Conservation (phyloP, 306 rosid genomes). For the Vigna unguiculata region DNA sequence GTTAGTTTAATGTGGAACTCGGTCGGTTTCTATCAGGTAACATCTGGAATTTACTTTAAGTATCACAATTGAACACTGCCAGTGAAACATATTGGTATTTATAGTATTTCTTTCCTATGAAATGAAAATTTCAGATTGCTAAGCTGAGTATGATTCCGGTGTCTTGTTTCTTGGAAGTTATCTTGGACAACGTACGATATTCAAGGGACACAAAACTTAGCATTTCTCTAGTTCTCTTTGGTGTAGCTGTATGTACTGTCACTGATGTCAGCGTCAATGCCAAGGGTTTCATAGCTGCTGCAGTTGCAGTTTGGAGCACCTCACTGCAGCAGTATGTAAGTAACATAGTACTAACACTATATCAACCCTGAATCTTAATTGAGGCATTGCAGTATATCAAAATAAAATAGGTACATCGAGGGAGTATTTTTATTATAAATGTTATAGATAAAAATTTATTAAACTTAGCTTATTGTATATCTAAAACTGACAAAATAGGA, state of each 20-base stretch:
- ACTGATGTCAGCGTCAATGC: slow-evolving; percentile 81
- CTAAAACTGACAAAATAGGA: slow-evolving; percentile 16
- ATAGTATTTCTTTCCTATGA: slow-evolving; percentile 19
- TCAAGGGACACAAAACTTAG: slow-evolving; percentile 84
- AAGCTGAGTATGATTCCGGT: slow-evolving; percentile 92
- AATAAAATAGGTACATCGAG: too few relatives aligned
- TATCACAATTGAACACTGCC: slow-evolving; percentile 8
- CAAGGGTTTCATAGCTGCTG: slow-evolving; percentile 78
- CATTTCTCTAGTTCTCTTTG: slow-evolving; percentile 73
- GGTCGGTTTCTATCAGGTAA: slow-evolving; percentile 89
- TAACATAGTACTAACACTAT: slow-evolving; percentile 23
- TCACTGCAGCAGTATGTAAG: slow-evolving; percentile 82
- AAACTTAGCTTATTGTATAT: not conserved
- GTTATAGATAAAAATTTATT: not conserved
- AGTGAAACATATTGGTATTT: slow-evolving; percentile 5
- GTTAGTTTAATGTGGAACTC: slow-evolving; percentile 94
- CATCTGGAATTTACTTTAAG: not conserved
- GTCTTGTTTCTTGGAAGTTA: slow-evolving; percentile 77
- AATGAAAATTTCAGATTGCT: slow-evolving; percentile 66
- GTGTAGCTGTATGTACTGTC: slow-evolving; percentile 90
- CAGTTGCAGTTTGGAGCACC: slow-evolving; percentile 84
- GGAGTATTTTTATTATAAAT: too few relatives aligned
- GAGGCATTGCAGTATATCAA: not conserved
- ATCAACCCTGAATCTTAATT: slow-evolving; percentile 35
- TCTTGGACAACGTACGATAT: slow-evolving; percentile 70